Base-by-base conservation (phyloP, 1,284 basidiomycete genomes). In the Trichosporon sp. region DNA sequence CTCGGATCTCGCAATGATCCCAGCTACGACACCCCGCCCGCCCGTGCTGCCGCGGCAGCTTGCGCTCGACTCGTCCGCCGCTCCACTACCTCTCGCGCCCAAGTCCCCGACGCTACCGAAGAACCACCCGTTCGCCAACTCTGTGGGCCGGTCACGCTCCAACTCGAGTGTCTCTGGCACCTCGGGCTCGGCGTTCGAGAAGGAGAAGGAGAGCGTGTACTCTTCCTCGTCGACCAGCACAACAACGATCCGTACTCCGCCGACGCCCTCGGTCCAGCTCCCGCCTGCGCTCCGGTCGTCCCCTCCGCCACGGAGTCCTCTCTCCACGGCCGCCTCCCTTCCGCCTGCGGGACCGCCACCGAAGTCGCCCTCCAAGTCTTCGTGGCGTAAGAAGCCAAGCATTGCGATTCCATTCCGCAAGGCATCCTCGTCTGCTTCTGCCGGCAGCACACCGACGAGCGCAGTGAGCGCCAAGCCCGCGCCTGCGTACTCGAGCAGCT, bases 361-460 rank as follows among this genome's bases (percentile, higher is more conserved):
- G 8, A 60, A 60, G 56, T 60, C 56, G 6, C 56, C 56, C 15
- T 60, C 56, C 4, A 60, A 60, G 29, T 32, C 27, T 13, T 60
- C 56, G 27, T 60, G 56, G 56, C 56, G 56, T 8, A 29, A 31
- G 31, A 60, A 60, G 56, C 56, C 56, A 5, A 60, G 56, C 29
- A 60, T 60, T 15, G 27, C 27, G 56, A 60, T 60, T 11, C 56
- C 56, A 15, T 60, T 60, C 56, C 56, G 56, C 56, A 60, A 60
- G 27, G 21, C 27, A 9, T 31, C 56, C 0, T 60, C 56, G 8
- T 60, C 56, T 23, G 15, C 12, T 8, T 31, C 27, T 8, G 18
- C 29, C 2, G 56, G 56, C 1, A 60, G 29, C 27, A 60, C 56
- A 15, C 29, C 56, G 15, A n/a, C 29, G 31, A 29, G 56, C 18